Conservation (phyloP, 495 filamentous ascomycete species). For the Xylaria intraflava region DNA sequence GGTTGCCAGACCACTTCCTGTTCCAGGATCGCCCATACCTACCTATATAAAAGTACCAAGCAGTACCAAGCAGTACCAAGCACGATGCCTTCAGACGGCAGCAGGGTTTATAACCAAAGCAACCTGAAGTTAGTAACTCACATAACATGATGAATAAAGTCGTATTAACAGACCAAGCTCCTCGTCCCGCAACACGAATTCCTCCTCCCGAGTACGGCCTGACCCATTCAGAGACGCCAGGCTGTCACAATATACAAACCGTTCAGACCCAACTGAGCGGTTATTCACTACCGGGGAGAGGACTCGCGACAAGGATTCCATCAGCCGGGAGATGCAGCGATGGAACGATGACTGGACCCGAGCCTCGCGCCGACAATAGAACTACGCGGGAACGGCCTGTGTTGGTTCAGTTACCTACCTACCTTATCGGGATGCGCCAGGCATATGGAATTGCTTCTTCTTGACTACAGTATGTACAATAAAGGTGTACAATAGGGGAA, state of each 20-base stretch:
- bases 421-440: no score
- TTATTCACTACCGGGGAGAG: background rate
- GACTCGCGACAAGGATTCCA: background rate
- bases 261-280: background rate
- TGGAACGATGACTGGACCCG: background rate
- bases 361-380: background rate
- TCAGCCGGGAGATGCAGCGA: background rate
- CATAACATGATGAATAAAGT: no score
- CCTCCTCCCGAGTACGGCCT: background rate
- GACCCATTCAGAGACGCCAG: background rate
- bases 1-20: background rate
- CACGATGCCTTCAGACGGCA: background rate
- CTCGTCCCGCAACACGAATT: background rate
- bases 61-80: background rate
- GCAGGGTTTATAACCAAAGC: background rate
- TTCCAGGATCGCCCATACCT: background rate
- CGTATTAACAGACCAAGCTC: background rate
- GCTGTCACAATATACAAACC: background rate
- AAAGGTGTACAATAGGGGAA: background rate
- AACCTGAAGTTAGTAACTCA: no score
- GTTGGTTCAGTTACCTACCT: no score
- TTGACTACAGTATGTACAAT: constrained; percentile 4
- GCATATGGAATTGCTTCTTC: no score
- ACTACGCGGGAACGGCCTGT: no score
- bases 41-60: background rate